These are phyloP conservation scores for Aspergillus transmontanensis DNA, from an alignment of 2,329 filamentous ascomycete species.

Conservation along the genomic window DNA sequence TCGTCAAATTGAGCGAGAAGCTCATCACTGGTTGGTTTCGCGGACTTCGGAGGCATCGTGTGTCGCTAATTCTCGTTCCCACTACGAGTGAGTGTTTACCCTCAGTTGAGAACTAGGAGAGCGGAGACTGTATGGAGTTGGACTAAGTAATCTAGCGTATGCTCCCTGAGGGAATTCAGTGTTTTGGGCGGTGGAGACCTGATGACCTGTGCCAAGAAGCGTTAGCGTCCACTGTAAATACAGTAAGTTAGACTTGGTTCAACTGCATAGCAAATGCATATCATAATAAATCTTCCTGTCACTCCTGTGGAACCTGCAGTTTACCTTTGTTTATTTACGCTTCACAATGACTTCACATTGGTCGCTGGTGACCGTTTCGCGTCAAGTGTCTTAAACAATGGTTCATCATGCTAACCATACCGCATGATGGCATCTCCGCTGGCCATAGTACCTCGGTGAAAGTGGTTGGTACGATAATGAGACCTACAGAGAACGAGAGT, in stretches of 20 bases:
- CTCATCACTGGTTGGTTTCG: constrained; percentile 51
- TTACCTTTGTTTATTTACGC: not conserved
- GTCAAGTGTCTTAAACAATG: not conserved
- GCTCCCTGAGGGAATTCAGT: constrained; percentile 11
- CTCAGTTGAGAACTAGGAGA: not conserved
- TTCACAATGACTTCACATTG: no score
- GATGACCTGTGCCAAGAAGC: constrained; percentile 32
- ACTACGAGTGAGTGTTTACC: not conserved
- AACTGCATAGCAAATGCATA: not conserved
- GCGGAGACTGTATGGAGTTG: not conserved
- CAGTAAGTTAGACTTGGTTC: not conserved
- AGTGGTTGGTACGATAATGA: not conserved
- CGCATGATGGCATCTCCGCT: not conserved
- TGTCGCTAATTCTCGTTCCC: constrained; percentile 7
- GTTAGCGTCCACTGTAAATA: constrained; percentile 15
- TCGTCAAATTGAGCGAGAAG: constrained; percentile 54
- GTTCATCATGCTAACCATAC: not conserved
- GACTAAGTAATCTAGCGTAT: not conserved
- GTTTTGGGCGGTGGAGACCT: constrained; percentile 25
- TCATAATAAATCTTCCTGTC: not conserved
- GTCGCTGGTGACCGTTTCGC: not conserved
- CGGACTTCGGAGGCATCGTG: constrained; percentile 40
- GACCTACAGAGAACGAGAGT: not conserved
- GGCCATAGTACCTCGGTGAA: not conserved
- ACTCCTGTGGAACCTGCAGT: not conserved